Base-by-base conservation (phyloP, 148 eudicot species). In the Chenopodium album region DNA sequence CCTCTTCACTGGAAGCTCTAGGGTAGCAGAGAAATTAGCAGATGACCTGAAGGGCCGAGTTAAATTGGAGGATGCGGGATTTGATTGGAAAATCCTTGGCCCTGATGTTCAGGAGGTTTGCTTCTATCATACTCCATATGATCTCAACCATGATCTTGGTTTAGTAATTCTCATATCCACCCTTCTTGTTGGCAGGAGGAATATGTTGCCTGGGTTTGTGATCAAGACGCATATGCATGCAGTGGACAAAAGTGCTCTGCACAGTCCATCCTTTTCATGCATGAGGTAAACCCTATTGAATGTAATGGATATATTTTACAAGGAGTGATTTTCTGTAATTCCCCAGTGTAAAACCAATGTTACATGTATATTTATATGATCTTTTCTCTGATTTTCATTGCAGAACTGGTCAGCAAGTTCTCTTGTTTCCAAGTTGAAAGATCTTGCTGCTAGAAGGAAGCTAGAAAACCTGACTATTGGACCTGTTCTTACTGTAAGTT, bases 201-300 rank as follows among this genome's bases (percentile, higher is more conserved):
- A 82, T 96, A 96, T 84, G 92, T 96, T 80, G 89, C 99, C 78
- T 96, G 98, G 98, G 99, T 96, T 65, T 96, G 99, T 86, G 99
- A 96, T 84, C 99, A 94, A 90, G 98, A 96, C 86, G 99, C 99
- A 54, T 92, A 96, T 85, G 98, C 99, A 52, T 96, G 98, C 87
- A 94, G 98, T 83, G 98, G 99, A 26, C 99, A 96, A 75, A 94
- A 92, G 87, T 96, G 99, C 86, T 94, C 98, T 14, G 98, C 99
- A 59, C 98, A 96, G 81, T 96, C 99, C 19, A 88, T 96, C 44
- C 89, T 94, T 8, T 96, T 96, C 84, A 91, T 96, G 95, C 99
- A 96, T 80, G 99, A 94, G 92, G 99, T 94, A 34, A 82, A 85
- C 70, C 20, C 20, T 74, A 48, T 46, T 62, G n/a, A 41, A 46